These are phyloP conservation scores for Cydonia oblonga DNA, from an alignment of 331 rosid genomes.

Conservation along the genomic window DNA sequence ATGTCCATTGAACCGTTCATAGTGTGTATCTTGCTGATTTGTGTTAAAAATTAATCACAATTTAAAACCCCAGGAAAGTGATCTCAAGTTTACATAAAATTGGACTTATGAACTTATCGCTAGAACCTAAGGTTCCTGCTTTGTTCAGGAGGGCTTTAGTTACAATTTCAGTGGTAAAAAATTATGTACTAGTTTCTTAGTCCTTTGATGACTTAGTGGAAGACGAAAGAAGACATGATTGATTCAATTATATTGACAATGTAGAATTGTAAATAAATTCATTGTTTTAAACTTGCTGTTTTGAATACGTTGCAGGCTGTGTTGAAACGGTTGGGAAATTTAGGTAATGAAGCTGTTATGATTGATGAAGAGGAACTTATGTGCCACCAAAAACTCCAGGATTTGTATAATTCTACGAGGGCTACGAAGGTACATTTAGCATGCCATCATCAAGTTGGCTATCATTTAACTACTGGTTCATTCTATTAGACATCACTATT, in stretches of 20 bases:
- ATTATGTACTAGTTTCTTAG: background rate
- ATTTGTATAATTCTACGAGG: constrained; percentile 67
- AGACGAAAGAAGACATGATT: too few species aligned
- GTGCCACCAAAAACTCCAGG: constrained; percentile 65
- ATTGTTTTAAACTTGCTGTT: background rate
- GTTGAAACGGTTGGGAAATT: constrained; percentile 67
- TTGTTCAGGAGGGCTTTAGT: background rate
- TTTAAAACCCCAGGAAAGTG: background rate
- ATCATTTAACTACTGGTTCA: background rate
- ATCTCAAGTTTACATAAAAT: background rate
- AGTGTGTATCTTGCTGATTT: background rate
- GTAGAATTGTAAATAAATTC: too few species aligned
- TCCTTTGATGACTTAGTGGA: too few species aligned
- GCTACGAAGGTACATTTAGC: constrained; percentile 53
- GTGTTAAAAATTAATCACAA: background rate
- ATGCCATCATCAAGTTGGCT: background rate
- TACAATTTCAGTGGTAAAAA: background rate
- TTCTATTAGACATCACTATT: background rate
- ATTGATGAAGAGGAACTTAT: constrained; percentile 68
- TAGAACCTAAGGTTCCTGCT: background rate
- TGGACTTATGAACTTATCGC: background rate
- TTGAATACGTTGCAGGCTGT: constrained; percentile 48
- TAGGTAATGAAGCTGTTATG: constrained; percentile 47
- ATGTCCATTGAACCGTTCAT: background rate
- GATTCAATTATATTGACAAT: too few species aligned